Conservation (phyloP, 2,329 filamentous ascomycete genomes). For the Aspergillus tubingensis region DNA sequence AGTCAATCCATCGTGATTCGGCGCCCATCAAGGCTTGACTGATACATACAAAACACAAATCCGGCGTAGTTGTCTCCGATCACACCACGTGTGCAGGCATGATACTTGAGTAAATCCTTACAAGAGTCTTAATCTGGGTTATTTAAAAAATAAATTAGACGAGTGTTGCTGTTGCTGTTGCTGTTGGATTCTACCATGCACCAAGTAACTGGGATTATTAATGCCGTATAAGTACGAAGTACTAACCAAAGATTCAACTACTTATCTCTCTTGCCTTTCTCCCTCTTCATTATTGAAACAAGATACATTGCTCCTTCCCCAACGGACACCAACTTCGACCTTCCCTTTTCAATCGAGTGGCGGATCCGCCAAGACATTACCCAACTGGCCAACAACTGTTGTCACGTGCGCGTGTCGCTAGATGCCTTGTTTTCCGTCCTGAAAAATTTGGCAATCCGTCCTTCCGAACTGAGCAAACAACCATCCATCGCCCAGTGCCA, state of each 20-base stretch:
- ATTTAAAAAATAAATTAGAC: background rate
- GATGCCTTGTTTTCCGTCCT: constrained; percentile 29
- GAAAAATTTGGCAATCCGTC: constrained; percentile 30
- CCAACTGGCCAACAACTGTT: background rate
- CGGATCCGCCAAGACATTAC: constrained; percentile 20
- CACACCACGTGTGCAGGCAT: constrained; percentile 17
- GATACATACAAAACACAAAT: constrained; percentile 8
- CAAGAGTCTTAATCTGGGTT: background rate
- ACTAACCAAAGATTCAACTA: background rate
- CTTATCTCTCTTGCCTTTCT: no score
- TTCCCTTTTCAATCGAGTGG: constrained; percentile 16
- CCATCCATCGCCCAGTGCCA: constrained; percentile 17
- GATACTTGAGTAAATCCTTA: background rate
- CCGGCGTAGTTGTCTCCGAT: constrained; percentile 9
- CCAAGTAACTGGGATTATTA: background rate
- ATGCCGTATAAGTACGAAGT: background rate
- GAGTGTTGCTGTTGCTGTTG: no score
- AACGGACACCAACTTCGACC: background rate
- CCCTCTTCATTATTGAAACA: no score
- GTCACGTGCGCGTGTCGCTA: constrained; percentile 21
- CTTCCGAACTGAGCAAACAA: constrained; percentile 19
- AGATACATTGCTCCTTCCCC: background rate
- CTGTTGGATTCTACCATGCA: no score
- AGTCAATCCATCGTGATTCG: constrained; percentile 4
- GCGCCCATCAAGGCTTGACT: constrained; percentile 5